Evolutionary conservation across 495 filamentous ascomycete genomes (phyloP).

Genomic region (Copromyces sp.): DNA sequence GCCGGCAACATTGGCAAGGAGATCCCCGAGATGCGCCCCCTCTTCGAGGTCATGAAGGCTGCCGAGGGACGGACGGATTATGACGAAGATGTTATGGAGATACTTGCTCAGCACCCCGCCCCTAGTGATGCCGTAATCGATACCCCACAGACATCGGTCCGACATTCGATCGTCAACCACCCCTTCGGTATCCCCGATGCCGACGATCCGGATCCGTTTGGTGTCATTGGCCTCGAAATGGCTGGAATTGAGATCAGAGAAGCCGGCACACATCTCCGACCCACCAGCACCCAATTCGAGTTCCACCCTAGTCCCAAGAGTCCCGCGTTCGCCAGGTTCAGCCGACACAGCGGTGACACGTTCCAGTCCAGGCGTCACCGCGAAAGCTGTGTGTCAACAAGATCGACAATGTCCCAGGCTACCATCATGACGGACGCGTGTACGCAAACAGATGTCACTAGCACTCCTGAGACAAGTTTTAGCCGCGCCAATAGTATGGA

Average conservation of each 20-base stretch:
- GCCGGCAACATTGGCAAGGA: slow-evolving; percentile 65
- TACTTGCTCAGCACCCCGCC: slow-evolving; percentile 46
- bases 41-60: slow-evolving; percentile 73
- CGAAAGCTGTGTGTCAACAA: slow-evolving; percentile 49
- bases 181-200: slow-evolving; percentile 67
- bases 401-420: slow-evolving; percentile 41
- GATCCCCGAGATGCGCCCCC: slow-evolving; percentile 50
- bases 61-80: slow-evolving; percentile 72
- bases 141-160: slow-evolving; percentile 26
- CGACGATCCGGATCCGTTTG: slow-evolving; percentile 81
- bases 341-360: slow-evolving; percentile 59
- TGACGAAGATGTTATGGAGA: slow-evolving; percentile 44
- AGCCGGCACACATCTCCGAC: slow-evolving; percentile 61
- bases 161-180: slow-evolving; percentile 18
- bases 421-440: slow-evolving; percentile 50
- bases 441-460: slow-evolving; percentile 43
- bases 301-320: slow-evolving; percentile 68
- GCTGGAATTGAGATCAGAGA: slow-evolving; percentile 80
- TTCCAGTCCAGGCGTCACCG: slow-evolving; percentile 52
- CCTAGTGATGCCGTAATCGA: slow-evolving; percentile 64
- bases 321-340: slow-evolving; percentile 60
- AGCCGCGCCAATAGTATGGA: slow-evolving; percentile 40
- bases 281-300: slow-evolving; percentile 66
- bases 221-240: slow-evolving; percentile 73
- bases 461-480: slow-evolving; percentile 38